Evolutionary conservation across 305 asterid genomes (phyloP), one percentile per base, ranked within the genome.

Genomic region (Fraxinus sp.): DNA sequence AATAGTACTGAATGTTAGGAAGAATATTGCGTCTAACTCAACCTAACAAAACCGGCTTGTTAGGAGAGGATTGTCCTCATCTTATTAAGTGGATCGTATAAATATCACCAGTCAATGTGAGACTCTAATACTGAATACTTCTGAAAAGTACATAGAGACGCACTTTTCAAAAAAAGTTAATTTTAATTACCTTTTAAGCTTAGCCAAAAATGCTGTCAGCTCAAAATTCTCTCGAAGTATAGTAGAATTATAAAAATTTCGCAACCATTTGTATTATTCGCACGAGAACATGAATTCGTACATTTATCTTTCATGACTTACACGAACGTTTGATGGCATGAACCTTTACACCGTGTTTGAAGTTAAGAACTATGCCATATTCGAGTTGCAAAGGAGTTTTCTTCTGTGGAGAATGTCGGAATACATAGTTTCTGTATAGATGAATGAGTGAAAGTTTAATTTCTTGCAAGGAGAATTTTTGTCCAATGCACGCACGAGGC

Each of bases 401-500:
- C 99, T 93, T 96, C 44, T 82, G 57, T 6, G 92, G 89, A 16
- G 99, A 94, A 66, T 89, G 97, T 24, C 89, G 83, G 83, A 96
- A 93, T 5, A 91, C 83, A 22, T 90, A 96, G 64, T 87, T 93
- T 59, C 93, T 84, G 79, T 93, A 94, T 26, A 96, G 85, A 87
- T 96, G 98, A 81, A 96, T 91, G 78, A 92, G 37, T 0, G 98
- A 84, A 14, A 96, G 97, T 79, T 94, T 94, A 44, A 96, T 37
- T 79, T 96, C 99, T 83, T 92, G 99, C 35, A 93, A 68, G 74
- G 99, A 89, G 90, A 96, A 96, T 78, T 92, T 96, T 87, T 91
- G 95, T 14, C 98, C 98, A 9, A 96, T 90, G 91, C 99, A 96
- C 4, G 93, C 92, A 4, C 99, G 91, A 13, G 99, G 99, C 6